Base-by-base conservation (phyloP, 208 protist genomes). In the Herpetomonas tarakana region DNA sequence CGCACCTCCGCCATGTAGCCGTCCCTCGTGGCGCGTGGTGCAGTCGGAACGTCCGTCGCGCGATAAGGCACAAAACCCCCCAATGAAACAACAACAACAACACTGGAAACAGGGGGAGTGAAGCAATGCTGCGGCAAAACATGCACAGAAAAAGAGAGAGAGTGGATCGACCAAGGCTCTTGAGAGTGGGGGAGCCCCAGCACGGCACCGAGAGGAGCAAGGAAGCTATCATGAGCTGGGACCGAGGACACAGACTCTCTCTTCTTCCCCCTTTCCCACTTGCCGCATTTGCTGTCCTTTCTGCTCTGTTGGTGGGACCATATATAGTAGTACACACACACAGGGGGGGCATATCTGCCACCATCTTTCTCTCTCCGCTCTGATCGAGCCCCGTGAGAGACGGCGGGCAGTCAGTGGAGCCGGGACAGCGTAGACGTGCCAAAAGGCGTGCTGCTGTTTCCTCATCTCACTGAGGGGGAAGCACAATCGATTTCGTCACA, bases 1-100 rank as follows among this genome's bases (percentile, higher is more conserved):
- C n/a, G n/a, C n/a, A n/a, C n/a, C n/a, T n/a, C n/a, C n/a, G n/a
- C n/a, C n/a, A n/a, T n/a, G n/a, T n/a, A n/a, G n/a, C n/a, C n/a
- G n/a, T n/a, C n/a, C n/a, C n/a, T n/a, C n/a, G n/a, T n/a, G n/a
- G n/a, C n/a, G n/a, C n/a, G n/a, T n/a, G n/a, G n/a, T n/a, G n/a
- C n/a, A n/a, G n/a, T n/a, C n/a, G n/a, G n/a, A n/a, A n/a, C n/a
- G n/a, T n/a, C n/a, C n/a, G n/a, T n/a, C n/a, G n/a, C n/a, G n/a
- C n/a, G n/a, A n/a, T n/a, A n/a, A n/a, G n/a, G n/a, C n/a, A n/a
- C n/a, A n/a, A n/a, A n/a, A n/a, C n/a, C n/a, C n/a, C n/a, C n/a
- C n/a, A n/a, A n/a, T n/a, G n/a, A 45, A 44, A 12, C 35, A 58
- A 25, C 19, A 39, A 58, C 14, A 44, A 25, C 7, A 29, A 53